Base-by-base conservation (phyloP, 2,329 filamentous ascomycete species). In the Fusarium sororula region DNA sequence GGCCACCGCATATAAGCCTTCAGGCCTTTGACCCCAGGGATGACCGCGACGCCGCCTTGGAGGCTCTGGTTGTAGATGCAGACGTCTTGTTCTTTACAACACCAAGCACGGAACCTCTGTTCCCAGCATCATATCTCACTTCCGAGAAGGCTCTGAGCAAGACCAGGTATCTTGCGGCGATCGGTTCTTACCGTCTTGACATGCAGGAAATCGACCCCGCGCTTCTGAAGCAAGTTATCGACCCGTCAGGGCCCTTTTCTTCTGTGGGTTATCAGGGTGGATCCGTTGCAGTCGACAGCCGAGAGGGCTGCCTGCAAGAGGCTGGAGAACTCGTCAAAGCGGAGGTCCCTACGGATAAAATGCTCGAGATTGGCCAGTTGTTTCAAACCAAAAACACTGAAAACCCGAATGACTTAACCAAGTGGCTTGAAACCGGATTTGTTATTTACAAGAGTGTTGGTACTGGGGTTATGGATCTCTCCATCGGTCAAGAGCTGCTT, bases 361-460 rank as follows among this genome's bases (percentile, higher is more conserved):
- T 81, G 62, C 42, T 75, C 0, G 79, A 85, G 30, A 85, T 89
- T 63, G 90, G 90, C 9, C 89, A 90, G 1, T 87, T 91, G 0
- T 82, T 92, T 3, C 83, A 74, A 4, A 58, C 24, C 0, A 68
- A 62, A 17, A 68, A 69, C 3, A 53, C 62, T 0, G 26, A 59
- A 1, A 63, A 56, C 13, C 59, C 71, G 0, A 30, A 24, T 5
- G 74, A 72, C 26, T 72, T 92, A 72, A 83, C 84, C 45, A 87
- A 90, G 41, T 93, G 91, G 90, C 77, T 92, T 57, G 85, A 88
- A 68, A 85, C 83, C 53, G 91, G 91, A 0, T 91, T 92, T 78
- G 88, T 93, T 2, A 88, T 93, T 39, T 93, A 91, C 78, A 93
- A 93, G 85, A 89, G 89, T 73, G 90, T 93, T 7, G 91, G 91